Base-by-base conservation (phyloP, 192 early-diverging fungal species). In the Coemansia erecta region DNA sequence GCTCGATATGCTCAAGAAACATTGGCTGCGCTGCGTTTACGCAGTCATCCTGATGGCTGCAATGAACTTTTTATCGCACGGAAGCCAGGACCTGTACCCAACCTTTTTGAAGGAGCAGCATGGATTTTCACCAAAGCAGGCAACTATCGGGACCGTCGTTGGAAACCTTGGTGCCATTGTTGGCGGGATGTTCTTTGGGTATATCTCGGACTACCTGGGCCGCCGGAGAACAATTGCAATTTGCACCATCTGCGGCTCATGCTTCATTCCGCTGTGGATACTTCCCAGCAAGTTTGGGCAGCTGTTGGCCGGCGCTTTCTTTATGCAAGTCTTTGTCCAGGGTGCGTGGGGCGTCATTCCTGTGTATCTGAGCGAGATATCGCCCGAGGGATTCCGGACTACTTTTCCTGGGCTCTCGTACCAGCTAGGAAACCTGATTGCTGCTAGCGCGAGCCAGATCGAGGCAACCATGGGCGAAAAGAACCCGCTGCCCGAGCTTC, bases 1-100 rank as follows among this genome's bases (percentile, higher is more conserved):
- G 3, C 17, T 61, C 8, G 65, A 73, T 19, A 81, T 81, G 82
- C 72, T 80, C 18, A 74, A 73, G 47, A 53, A 56, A 41, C 64
- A 88, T 62, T 90, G 83, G 82, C 4, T 63, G n/a, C 83, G 83
- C 42, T 75, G 77, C 55, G 64, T 80, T 23, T 70, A 80, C 18
- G 72, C 77, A 0, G 19, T 87, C 21, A 21, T 88, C 5, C 69
- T 91, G 12, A 86, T 88, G 85, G 72, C 84, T 2, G 73, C 65
- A 46, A 86, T 89, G 78, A 87, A 89, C 60, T 91, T 91, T 69
- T 72, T 88, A 44, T 83, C 80, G 11, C 89, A 88, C 46, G 85
- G 85, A 26, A 82, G 82, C 53, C 84, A 89, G 60, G 89, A 91
- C 66, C 59, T 91, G 41, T 90, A 82, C 57, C 89, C 89, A 11